phyloP scores from a whole-genome alignment of 106 monocot species.

The Dioscorea dumetorum region DNA sequence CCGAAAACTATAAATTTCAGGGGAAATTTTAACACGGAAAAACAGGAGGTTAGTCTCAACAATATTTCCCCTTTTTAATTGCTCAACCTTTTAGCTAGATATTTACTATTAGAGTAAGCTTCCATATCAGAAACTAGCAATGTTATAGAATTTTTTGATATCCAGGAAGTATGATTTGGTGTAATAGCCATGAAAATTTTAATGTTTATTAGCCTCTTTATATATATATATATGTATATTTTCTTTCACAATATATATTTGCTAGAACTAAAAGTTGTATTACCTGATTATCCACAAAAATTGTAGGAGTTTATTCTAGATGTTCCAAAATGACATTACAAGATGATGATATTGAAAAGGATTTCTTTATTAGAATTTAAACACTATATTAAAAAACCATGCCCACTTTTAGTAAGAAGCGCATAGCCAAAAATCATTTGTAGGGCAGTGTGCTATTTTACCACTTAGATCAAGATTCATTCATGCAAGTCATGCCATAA shows the following conservation, averaged over 20 bases:
- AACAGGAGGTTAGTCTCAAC: slow-evolving; percentile 12
- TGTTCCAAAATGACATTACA: background rate
- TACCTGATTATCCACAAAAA: background rate
- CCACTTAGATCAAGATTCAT: background rate
- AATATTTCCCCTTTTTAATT: background rate
- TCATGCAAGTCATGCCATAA: background rate
- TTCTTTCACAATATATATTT: background rate
- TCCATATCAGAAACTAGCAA: background rate
- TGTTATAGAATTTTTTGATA: background rate
- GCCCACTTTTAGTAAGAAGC: background rate
- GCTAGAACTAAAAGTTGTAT: too few species aligned
- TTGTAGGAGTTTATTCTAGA: background rate
- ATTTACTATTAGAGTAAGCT: background rate
- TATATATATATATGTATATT: background rate
- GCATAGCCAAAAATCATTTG: background rate
- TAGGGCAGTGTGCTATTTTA: background rate
- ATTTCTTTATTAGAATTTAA: background rate
- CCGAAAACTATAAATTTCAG: slow-evolving; percentile 16
- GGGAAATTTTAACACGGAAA: slow-evolving; percentile 14
- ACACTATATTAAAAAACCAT: background rate
- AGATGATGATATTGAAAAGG: background rate
- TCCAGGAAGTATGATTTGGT: background rate
- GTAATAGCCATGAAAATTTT: background rate
- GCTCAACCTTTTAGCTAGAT: background rate
- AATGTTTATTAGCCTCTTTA: background rate